Evolutionary conservation across 164 flowering plant species (phyloP), one percentile per base, ranked within the genome.

Genomic region (Taxillus chinensis): DNA sequence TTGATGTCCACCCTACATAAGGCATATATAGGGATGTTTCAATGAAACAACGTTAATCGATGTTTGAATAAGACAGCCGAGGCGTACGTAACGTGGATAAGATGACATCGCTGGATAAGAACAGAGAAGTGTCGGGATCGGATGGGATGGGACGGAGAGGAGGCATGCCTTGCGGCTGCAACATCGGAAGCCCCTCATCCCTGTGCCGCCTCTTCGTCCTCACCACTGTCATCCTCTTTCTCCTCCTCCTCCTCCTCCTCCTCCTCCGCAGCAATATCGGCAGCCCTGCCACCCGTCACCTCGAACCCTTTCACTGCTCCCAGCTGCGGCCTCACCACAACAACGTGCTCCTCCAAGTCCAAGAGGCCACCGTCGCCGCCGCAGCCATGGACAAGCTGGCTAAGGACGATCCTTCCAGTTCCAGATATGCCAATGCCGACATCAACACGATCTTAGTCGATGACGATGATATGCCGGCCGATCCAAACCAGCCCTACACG

Each of bases 191-290:
- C 27, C 27, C 27, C 27, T 0, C 27, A 27, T 27, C 2, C 27
- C 2, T 27, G 27, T 27, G 27, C 27, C 27, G 27, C 27, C 27
- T 27, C 27, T 27, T 27, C 27, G 27, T 27, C 27, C 27, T 27
- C 27, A 27, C 27, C 27, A 27, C 27, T 27, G 27, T 27, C 27
- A 2, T 27, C 27, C 27, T 27, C 27, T 27, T 27, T 27, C 74
- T 90, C 41, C 86, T 89, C 66, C 81, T 87, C 51, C 43, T 86
- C 62, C 64, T 90, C 17, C 88, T 92, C 51, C 43, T 88, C 55
- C 85, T 88, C 62, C 86, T 88, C 12, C 90, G 92, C 37, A 86
- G 85, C 37, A 83, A 80, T 39, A 75, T 90, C 62, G 96, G 96
- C 39, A 27, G 27, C 27, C 27, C 27, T 2, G 92, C 95, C 45